Conservation (phyloP, 208 protist genomes). For the Crithidia fasciculata region DNA sequence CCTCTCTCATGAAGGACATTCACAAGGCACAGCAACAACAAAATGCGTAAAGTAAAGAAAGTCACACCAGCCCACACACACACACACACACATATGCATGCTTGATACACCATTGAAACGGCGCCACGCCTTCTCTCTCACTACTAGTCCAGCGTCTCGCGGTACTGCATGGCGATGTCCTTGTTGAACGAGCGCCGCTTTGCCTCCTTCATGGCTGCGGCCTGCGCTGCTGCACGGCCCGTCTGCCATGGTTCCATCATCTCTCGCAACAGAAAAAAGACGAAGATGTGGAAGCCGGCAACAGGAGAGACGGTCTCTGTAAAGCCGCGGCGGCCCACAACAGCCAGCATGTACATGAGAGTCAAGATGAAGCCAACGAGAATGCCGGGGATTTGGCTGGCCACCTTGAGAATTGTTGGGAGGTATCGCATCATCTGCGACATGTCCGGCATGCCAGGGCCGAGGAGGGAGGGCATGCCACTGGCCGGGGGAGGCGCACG, state of each 20-base stretch:
- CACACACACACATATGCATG: neutral
- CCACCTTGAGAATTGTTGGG: slow-evolving; percentile 49
- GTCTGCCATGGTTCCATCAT: slow-evolving; percentile 46
- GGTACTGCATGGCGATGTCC: slow-evolving; percentile 77
- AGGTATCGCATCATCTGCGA: slow-evolving; percentile 56
- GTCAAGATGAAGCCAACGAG: slow-evolving; percentile 62
- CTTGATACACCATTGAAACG: too few species aligned
- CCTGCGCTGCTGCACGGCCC: slow-evolving; percentile 23
- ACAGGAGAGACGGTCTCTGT: slow-evolving; percentile 54
- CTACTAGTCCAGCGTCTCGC: slow-evolving; percentile 55
- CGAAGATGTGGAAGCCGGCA: slow-evolving; percentile 70
- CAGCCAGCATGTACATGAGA: slow-evolving; percentile 44
- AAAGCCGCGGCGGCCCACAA: slow-evolving; percentile 48
- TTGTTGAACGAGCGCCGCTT: slow-evolving; percentile 45
- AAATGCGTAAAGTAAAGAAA: too few species aligned
- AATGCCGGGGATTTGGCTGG: slow-evolving; percentile 45
- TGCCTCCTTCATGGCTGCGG: slow-evolving; percentile 25
- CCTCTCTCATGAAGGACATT: too few species aligned
- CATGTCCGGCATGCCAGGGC: slow-evolving; percentile 29
- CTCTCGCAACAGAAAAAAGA: slow-evolving; percentile 60
- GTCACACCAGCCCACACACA: neutral
- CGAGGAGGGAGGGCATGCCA: slow-evolving; percentile 23
- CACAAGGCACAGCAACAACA: too few species aligned
- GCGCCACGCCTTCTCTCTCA: neutral
- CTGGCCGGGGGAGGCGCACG: neutral